Percentiles rank a stretch among this genome's conserved stretches.
Evolutionary conservation across 2,329 filamentous ascomycete species (phyloP).

Genomic region (Colletotrichum chlorophyti): DNA sequence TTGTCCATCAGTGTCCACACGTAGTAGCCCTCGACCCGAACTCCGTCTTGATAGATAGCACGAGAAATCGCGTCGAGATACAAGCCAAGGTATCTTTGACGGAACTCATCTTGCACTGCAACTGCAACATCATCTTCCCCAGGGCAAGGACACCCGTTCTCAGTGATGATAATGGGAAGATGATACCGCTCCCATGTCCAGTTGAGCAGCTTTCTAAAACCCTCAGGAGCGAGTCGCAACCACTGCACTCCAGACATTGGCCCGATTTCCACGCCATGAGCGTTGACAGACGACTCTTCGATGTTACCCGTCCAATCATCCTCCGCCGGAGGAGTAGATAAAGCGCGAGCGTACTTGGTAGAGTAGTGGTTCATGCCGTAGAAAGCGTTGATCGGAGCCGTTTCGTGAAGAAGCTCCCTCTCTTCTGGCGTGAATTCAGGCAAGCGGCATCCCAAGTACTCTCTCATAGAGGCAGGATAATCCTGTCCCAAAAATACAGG

Average conservation of each 20-base stretch:
- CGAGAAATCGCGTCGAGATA: constrained; percentile 35
- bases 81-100: constrained; percentile 31
- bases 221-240: constrained; percentile 44
- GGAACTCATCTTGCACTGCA: constrained; percentile 27
- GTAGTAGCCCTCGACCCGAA: constrained; percentile 43
- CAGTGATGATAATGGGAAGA: constrained; percentile 38
- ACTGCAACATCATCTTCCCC: constrained; percentile 33
- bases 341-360: constrained; percentile 42
- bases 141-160: constrained; percentile 39
- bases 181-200: constrained; percentile 34
- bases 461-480: constrained; percentile 46
- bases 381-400: constrained; percentile 42
- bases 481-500: constrained; percentile 42
- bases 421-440: constrained; percentile 45
- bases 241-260: constrained; percentile 44
- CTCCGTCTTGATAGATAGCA: constrained; percentile 37
- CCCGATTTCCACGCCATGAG: constrained; percentile 39
- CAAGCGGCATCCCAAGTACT: constrained; percentile 43
- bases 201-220: constrained; percentile 41
- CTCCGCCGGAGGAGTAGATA: constrained; percentile 39
- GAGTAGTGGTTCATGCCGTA: constrained; percentile 53
- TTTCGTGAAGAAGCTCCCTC: constrained; percentile 40
- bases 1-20: constrained; percentile 49
- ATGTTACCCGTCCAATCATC: constrained; percentile 46
- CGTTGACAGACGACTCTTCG: constrained; percentile 41